These are phyloP conservation scores for Tricladium varicosporioides DNA, from an alignment of 2,329 filamentous ascomycete genomes.

Conservation along the genomic window DNA sequence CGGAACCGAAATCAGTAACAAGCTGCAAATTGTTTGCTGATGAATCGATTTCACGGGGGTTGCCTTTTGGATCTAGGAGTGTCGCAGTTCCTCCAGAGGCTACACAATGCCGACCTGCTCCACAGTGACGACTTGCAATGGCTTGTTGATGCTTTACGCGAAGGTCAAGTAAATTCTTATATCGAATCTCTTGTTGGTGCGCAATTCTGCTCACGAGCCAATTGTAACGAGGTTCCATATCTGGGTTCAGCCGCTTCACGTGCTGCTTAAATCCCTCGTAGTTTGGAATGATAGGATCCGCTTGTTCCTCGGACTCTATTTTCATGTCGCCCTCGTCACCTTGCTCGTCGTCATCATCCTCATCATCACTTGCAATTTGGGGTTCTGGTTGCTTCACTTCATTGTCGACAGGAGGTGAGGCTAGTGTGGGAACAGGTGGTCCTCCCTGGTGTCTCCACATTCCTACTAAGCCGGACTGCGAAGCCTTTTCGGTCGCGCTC, in stretches of 20 bases:
- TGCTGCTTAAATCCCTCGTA: slow-evolving; percentile 75
- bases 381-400: slow-evolving; percentile 32
- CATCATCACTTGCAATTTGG: slow-evolving; percentile 43
- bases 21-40: slow-evolving; percentile 53
- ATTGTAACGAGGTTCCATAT: slow-evolving; percentile 53
- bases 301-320: slow-evolving; percentile 59
- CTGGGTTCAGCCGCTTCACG: slow-evolving; percentile 71
- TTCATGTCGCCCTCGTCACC: slow-evolving; percentile 61
- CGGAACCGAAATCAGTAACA: slow-evolving; percentile 51
- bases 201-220: slow-evolving; percentile 79
- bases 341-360: slow-evolving; percentile 62
- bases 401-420: slow-evolving; percentile 42
- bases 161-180: slow-evolving; percentile 70
- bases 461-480: slow-evolving; percentile 44
- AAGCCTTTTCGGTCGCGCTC: slow-evolving; percentile 33
- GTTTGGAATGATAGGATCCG: slow-evolving; percentile 68
- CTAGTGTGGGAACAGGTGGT: slow-evolving; percentile 54
- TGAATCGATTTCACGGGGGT: slow-evolving; percentile 58
- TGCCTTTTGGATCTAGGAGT: slow-evolving; percentile 58
- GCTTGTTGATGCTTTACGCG: slow-evolving; percentile 68
- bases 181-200: slow-evolving; percentile 75
- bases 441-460: slow-evolving; percentile 57
- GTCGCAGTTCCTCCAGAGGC: slow-evolving; percentile 64
- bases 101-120: slow-evolving; percentile 61
- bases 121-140: slow-evolving; percentile 56